Base-by-base conservation (phyloP, 176 grass and related monocot genomes). In the Elaeis guineensis region DNA sequence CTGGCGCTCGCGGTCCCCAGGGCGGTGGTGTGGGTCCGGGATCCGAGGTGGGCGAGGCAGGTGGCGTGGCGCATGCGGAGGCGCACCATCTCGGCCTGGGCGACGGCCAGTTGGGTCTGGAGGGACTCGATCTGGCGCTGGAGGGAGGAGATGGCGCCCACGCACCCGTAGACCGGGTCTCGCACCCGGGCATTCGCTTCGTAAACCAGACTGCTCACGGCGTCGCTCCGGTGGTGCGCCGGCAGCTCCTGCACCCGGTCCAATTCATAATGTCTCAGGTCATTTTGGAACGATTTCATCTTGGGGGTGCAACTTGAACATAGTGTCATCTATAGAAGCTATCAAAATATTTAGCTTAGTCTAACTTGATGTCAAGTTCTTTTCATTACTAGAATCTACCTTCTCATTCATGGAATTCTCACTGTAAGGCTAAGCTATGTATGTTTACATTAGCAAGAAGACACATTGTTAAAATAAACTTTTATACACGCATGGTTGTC, bases 191-290 rank as follows among this genome's bases (percentile, higher is more conserved):
- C 94, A 64, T 99, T 99, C 5, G 94, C 94, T 76, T 99, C 94
- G 79, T 99, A 99, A 51, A 99, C 88, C 60, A 99, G 81, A 55
- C 94, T 99, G 82, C 94, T 99, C 70, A 99, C 94, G 20, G 88
- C 85, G 62, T 99, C 94, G 8, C 88, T 85, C 25, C 94, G 77
- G 81, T 99, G 94, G 75, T 83, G 79, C 57, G 51, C 73, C 12
- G 88, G 83, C 30, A 99, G 80, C 51, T 99, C 94, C 94, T 99
- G 85, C 72, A 62, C 25, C 58, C 25, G 35, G 35, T 44, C 48
- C 58, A 69, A 19, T 30, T 30, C 28, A 30, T 4, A 30, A 30
- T 1, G 5, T 30, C 5, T 30, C 4, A 28, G 25, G 25, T 28
- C 25, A 28, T 28, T 23, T 23, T 2, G 23, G 23, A 23, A 23